Conservation (phyloP, 805 yeast species). For the Scheffersomyces ergatensis region DNA sequence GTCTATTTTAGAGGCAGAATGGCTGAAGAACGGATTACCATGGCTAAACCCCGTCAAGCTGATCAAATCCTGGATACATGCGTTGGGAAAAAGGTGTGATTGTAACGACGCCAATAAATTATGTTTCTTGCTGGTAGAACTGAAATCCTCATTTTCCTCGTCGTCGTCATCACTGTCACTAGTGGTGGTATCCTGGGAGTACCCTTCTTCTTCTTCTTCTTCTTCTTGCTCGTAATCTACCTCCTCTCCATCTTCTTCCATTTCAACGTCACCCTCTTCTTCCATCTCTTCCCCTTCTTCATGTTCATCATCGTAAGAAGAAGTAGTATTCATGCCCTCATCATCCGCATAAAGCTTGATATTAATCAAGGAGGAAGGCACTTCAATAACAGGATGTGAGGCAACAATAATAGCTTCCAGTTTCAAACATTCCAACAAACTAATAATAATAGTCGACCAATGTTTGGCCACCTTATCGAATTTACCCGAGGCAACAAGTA, state of each 20-base stretch:
- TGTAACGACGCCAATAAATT: not conserved
- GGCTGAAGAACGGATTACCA: not conserved
- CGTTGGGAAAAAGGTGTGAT: not conserved
- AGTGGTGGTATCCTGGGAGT: too few relatives aligned
- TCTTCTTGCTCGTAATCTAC: not conserved
- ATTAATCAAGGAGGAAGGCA: not conserved
- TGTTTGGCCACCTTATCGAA: not conserved
- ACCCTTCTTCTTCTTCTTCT: too few relatives aligned
- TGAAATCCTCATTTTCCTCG: too few relatives aligned
- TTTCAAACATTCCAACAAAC: not conserved
- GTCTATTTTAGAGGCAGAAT: not conserved
- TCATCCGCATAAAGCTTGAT: not conserved
- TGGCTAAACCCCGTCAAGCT: not conserved
- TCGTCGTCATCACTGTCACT: too few relatives aligned
- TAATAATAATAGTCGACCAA: not conserved
- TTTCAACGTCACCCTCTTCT: not conserved
- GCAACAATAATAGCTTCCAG: not conserved
- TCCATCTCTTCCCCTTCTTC: not conserved
- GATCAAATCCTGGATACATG: not conserved
- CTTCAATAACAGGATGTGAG: not conserved
- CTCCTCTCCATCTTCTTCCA: not conserved
- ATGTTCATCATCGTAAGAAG: not conserved
- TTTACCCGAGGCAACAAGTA: not conserved
- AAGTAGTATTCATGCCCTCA: too few relatives aligned
- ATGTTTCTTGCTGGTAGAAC: too few relatives aligned